Conservation (phyloP, 371 early-diverging fungal genomes). For the Mucor irregularis region DNA sequence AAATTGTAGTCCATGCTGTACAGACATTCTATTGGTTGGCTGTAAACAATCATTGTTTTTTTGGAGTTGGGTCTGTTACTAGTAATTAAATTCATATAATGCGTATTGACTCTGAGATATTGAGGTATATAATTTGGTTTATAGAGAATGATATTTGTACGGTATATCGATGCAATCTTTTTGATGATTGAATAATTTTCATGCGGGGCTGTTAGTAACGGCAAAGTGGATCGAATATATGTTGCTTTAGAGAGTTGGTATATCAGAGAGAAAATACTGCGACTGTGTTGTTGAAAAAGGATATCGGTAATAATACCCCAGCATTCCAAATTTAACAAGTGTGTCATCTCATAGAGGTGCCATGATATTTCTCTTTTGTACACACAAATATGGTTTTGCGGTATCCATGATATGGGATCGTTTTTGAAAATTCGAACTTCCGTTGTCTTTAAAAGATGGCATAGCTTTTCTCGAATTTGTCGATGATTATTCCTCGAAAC, state of each 20-base stretch:
- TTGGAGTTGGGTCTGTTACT: not conserved
- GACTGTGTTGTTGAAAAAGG: not conserved
- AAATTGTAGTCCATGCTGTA: slow-evolving; percentile 1
- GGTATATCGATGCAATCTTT: not conserved
- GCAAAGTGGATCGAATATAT: not conserved
- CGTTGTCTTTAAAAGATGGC: not conserved
- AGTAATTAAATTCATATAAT: not conserved
- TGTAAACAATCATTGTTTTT: not conserved
- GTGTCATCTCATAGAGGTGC: not conserved
- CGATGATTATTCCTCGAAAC: not conserved
- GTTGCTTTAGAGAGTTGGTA: not conserved
- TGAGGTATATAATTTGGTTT: slow-evolving; percentile 3
- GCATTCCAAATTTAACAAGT: not conserved
- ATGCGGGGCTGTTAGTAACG: not conserved
- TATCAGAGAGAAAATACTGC: not conserved
- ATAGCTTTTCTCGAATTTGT: not conserved
- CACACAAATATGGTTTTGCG: not conserved
- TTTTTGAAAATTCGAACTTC: not conserved
- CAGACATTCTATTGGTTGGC: not conserved
- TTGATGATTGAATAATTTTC: not conserved
- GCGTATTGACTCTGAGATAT: not conserved
- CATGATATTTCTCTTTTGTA: slow-evolving; percentile 1
- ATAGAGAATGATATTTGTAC: not conserved
- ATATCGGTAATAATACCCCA: not conserved
- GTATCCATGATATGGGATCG: slow-evolving; percentile 2